Base-by-base conservation (phyloP, 2,329 filamentous ascomycete genomes). In the Botrytis hyacinthi region DNA sequence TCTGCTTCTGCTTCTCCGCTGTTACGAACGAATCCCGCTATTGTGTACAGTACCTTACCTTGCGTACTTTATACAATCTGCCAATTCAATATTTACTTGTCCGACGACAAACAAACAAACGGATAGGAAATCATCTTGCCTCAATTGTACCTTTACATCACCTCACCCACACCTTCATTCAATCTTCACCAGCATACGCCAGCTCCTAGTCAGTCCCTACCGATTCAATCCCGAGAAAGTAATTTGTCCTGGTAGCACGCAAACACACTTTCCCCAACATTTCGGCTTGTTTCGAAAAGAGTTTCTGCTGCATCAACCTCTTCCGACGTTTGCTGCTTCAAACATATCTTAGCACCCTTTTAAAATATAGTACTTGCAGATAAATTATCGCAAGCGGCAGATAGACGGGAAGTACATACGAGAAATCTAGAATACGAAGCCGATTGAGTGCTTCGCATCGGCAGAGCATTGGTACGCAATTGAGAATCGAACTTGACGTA, bases 191-290 rank as follows among this genome's bases (percentile, higher is more conserved):
- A 44, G 61, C 61, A 42, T 44, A 63, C 44, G 61, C 61, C 61
- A 65, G 46, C 46, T 18, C 46, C 40, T 29, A 46, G 61, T 65
- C 61, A 65, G 61, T 65, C n/a, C 40, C 40, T 46, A 32, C 61
- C 61, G 42, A 44, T 65, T 65, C 61, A 32, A 29, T 46, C 18
- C 61, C 40, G 40, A 32, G 40, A 14, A 65, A 44, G 29, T 32
- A 65, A 44, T 32, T 46, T 46, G 40, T 46, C n/a, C 61, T 46
- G 61, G 61, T 65, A 46, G 61, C 61, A 65, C 61, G 40, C 61
- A 65, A 46, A 44, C 61, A 65, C 26, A 65, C 61, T 14, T 46
- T 32, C 61, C 61, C 61, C 40, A 32, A 65, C 16, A 46, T 32
- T 46, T 22, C n/a, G 61, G 40, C 61, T 32, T 22, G 61, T 65